These are phyloP conservation scores for Micractinium conductrix DNA, from an alignment of 139 green algal genomes.

Conservation along the genomic window DNA sequence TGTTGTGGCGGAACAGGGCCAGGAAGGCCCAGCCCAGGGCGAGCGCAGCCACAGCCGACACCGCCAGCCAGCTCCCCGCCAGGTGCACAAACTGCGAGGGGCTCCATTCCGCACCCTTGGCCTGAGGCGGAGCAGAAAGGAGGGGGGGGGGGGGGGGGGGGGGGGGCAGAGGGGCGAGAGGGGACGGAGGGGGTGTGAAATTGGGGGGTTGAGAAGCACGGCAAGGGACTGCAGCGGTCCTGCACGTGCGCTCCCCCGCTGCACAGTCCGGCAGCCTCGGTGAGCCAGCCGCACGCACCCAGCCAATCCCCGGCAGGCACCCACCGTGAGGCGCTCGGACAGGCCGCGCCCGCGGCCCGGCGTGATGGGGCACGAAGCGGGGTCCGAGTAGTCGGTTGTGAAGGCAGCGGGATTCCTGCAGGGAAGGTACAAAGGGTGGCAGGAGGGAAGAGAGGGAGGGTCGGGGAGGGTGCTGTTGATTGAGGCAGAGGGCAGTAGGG, in stretches of 20 bases:
- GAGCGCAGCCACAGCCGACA: conserved; percentile 27
- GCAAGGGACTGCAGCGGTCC: too few relatives aligned
- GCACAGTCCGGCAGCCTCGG: too few relatives aligned
- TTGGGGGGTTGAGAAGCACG: too few relatives aligned
- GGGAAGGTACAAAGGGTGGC: not conserved
- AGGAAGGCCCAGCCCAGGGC: conserved; percentile 47
- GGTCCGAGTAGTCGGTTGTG: conserved; percentile 37
- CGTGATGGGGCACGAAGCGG: conserved; percentile 45
- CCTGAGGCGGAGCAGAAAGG: not conserved
- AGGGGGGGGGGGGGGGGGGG: not conserved
- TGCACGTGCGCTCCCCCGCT: too few relatives aligned
- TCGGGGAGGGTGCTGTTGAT: too few relatives aligned
- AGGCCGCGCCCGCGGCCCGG: conserved; percentile 4
- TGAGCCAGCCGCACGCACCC: too few relatives aligned
- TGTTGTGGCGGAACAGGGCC: not conserved
- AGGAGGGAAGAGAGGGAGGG: too few relatives aligned
- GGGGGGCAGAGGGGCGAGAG: too few relatives aligned
- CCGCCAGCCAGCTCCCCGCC: conserved; percentile 41
- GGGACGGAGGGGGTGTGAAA: too few relatives aligned
- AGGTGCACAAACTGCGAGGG: conserved; percentile 42
- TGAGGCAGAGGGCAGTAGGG: too few relatives aligned
- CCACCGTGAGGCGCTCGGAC: conserved; percentile 16
- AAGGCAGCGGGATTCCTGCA: conserved; percentile 54
- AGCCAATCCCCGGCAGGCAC: too few relatives aligned
- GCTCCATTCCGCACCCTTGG: conserved; percentile 18